Evolutionary conservation across 2,329 filamentous ascomycete species (phyloP), one percentile per base, ranked within the genome.

Genomic region (Colletotrichum tropicicola): DNA sequence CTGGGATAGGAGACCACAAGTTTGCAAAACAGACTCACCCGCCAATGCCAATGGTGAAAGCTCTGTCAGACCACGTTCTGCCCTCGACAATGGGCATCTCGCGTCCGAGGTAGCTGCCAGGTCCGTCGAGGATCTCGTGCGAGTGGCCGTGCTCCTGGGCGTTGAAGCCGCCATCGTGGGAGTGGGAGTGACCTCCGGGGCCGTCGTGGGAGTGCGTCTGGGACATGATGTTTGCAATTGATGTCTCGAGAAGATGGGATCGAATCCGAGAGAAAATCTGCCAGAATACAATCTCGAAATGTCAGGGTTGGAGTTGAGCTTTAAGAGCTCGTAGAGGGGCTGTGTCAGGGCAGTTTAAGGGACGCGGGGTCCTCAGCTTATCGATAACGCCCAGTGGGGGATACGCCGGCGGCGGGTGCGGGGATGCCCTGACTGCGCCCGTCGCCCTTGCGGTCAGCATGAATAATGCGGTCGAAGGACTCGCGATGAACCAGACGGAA

Each of bases 11-110:
- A 23, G 7, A 4, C 6, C 10, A 27, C 19, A 45, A 23, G 6
- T 8, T 48, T 28, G n/a, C 47, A 7, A 17, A 17, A n/a, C 17
- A 45, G 17, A 79, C 88, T 71, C 85, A 97, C 94, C 96, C 96
- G 81, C 96, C 96, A 80, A 98, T 98, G n/a, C 96, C 96, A 73
- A 99, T 87, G 5, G 96, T 98, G 74, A 98, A 99, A 13, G 94
- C 94, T 62, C 96, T 87, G 69, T 97, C 92, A 27, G 86, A 86
- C 92, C 94, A 99, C 75, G 94, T 86, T 58, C 95, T 87, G 10
- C 94, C 94, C 70, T 97, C 92, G 68, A 94, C 88, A 60, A 98
- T 92, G 67, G 95, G 96, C 92, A 97, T 94, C 81, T 98, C 96
- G 15, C 96, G 90, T 53, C 91, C 91, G 30, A 96, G 79, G 76